Percentiles rank a stretch among this genome's conserved stretches.
Conservation (phyloP, 306 rosid species). For the Pueraria montana region DNA sequence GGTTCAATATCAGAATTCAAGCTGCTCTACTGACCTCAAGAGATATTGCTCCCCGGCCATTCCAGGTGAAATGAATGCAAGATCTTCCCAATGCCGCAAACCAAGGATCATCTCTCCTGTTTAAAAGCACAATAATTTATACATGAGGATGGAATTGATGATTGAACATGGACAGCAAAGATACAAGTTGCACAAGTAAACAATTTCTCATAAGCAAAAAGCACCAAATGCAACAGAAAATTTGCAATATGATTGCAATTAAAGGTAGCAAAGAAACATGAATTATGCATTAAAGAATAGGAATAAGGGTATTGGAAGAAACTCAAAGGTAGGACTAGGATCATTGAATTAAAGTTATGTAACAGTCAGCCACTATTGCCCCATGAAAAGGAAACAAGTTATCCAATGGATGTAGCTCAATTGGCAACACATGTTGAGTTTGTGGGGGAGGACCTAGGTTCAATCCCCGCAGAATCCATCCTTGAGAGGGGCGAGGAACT, state of each 20-base stretch:
- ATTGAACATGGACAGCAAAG: neutral
- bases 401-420: no score
- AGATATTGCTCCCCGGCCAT: slow-evolving; percentile 84
- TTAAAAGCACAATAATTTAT: slow-evolving; percentile 28
- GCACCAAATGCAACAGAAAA: slow-evolving; percentile 1
- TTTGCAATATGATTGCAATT: slow-evolving; percentile 16
- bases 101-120: slow-evolving; percentile 95
- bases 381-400: no score
- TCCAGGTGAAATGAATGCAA: slow-evolving; percentile 96
- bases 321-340: neutral
- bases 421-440: no score
- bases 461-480: no score
- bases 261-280: slow-evolving; percentile 35
- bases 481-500: no score
- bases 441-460: no score
- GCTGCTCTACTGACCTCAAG: slow-evolving; percentile 72
- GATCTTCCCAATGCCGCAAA: slow-evolving; percentile 88
- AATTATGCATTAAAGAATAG: neutral
- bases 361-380: neutral
- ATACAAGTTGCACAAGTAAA: no score
- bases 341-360: neutral
- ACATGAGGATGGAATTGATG: neutral
- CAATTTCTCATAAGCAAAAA: slow-evolving; percentile 7
- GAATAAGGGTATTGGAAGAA: neutral
- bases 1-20: slow-evolving; percentile 34